Evolutionary conservation across 106 monocot genomes (phyloP).

Genomic region (Ottelia alismoides): DNA sequence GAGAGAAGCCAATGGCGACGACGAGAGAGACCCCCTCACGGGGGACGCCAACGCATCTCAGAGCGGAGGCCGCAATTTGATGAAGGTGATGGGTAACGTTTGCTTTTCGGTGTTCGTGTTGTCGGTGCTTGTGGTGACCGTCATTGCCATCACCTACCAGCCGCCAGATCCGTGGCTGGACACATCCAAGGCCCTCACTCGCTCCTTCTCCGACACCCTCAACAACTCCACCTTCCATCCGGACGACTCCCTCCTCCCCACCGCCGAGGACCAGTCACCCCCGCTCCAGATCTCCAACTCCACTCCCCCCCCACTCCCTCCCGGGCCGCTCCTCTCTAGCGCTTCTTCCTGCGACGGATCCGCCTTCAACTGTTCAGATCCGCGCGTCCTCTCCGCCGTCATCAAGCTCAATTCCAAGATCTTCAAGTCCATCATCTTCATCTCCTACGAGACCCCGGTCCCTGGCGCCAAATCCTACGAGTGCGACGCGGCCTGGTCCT

Average conservation of each 20-base stretch:
- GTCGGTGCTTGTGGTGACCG: conserved; percentile 71
- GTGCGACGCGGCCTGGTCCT: conserved; percentile 83
- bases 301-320: neutral
- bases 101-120: conserved; percentile 73
- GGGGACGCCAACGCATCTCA: neutral
- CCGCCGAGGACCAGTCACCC: conserved; percentile 41
- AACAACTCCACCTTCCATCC: conserved; percentile 80
- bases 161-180: conserved; percentile 93
- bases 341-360: conserved; percentile 15
- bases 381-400: conserved; percentile 37
- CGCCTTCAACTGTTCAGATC: conserved; percentile 56
- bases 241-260: conserved; percentile 67
- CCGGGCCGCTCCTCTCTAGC: neutral
- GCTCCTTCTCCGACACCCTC: conserved; percentile 48
- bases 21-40: neutral
- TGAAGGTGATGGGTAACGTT: conserved; percentile 50
- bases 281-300: neutral
- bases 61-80: conserved; percentile 12
- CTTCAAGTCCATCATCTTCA: conserved; percentile 49
- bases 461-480: conserved; percentile 30
- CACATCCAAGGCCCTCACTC: conserved; percentile 56
- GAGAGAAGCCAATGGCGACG: neutral
- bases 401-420: conserved; percentile 27
- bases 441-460: conserved; percentile 67
- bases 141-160: conserved; percentile 94